Base-by-base conservation (phyloP, 2,329 filamentous ascomycete species). In the Neonectria sp. region DNA sequence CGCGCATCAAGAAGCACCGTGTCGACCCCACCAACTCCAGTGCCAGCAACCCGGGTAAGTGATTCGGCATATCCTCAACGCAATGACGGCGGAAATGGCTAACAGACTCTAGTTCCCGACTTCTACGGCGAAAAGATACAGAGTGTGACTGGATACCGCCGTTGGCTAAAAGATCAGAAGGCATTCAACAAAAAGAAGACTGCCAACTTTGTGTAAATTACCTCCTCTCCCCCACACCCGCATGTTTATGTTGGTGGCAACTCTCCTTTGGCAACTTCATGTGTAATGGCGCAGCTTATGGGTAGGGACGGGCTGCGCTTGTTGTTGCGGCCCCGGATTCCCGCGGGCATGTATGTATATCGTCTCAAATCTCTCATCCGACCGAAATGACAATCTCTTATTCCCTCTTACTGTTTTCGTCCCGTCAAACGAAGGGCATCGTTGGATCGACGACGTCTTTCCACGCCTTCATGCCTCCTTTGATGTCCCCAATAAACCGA, bases 81-180 rank as follows among this genome's bases (percentile, higher is more conserved):
- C 21, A 55, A 53, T 33, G 8, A 11, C 2, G 24, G 31, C 35
- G 11, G 24, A n/a, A 29, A 40, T 46, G 53, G 21, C 74, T 79
- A 67, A 79, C 60, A 5, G 33, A 8, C n/a, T 53, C 3, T 60
- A 88, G 93, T 97, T 1, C 95, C 95, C 49, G 96, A 99, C 80
- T 99, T 97, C 83, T 99, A 99, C 78, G 96, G 96, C 76, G 96
- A 99, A 85, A 98, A 98, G 88, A 97, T 99, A 76, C 93, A 93
- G 58, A 97, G 95, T 76, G 94, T 98, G 25, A 88, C 91, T 60
- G 95, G 94, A 53, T 99, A 98, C 81, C 87, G 96, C 76, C 92
- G 94, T 80, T 99, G 96, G 96, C 84, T 99, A 77, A 98, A 97
- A 86, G 96, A 99, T 79, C 96, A 98, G 86, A 88, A 95, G 69